These are phyloP conservation scores for Jatropha podagrica DNA, from an alignment of 441 rosid genomes.

Conservation along the genomic window DNA sequence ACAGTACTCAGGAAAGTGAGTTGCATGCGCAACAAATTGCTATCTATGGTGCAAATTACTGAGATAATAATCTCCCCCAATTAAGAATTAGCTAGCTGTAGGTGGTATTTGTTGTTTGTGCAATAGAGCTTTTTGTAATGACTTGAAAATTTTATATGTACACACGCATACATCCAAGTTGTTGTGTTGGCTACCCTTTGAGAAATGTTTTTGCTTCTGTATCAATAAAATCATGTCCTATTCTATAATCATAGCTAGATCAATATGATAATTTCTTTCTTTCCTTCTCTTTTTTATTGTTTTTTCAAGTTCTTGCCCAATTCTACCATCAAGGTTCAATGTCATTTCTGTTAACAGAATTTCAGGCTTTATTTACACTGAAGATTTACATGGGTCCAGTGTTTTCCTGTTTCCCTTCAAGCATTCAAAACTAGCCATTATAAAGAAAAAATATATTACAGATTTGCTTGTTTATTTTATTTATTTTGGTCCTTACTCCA, in stretches of 20 bases:
- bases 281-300: background rate
- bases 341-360: background rate
- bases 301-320: background rate
- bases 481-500: background rate
- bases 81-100: background rate
- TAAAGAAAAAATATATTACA: background rate
- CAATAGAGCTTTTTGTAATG: background rate
- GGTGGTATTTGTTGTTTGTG: background rate
- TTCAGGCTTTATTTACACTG: background rate
- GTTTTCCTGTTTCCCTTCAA: background rate
- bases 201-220: background rate
- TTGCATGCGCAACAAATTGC: background rate
- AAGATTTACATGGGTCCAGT: background rate
- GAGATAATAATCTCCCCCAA: background rate
- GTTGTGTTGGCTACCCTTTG: background rate
- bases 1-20: background rate
- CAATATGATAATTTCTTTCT: background rate
- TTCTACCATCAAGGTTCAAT: background rate
- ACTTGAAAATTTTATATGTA: constrained; percentile 1
- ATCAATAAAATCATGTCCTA: constrained; percentile 3
- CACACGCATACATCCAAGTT: background rate
- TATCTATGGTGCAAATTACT: background rate
- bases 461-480: background rate
- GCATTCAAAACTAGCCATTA: background rate
- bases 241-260: background rate